A percentile compares a stretch with the other conserved stretches of the same genome.
Evolutionary conservation across 1,139 yeast genomes (phyloP).

Genomic region (Lodderomyces jiufengensis): DNA sequence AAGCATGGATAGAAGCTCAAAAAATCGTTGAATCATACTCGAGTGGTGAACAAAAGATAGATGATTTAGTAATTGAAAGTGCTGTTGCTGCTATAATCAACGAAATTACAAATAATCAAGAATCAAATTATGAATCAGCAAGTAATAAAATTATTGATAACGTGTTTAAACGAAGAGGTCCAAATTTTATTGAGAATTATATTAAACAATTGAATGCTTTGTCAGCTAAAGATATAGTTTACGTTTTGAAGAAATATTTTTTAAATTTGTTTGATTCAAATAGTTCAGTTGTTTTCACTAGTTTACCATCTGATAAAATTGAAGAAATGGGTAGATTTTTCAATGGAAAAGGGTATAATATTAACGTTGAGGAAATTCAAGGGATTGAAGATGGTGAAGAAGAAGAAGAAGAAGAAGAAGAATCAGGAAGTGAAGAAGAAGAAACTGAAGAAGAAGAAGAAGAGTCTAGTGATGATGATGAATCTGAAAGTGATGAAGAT

Average conservation of each 20-base stretch:
- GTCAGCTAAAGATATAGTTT: conserved; percentile 53
- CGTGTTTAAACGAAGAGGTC: conserved; percentile 66
- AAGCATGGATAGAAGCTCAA: conserved; percentile 67
- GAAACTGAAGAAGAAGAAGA: conserved; percentile 3
- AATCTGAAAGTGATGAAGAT: background rate
- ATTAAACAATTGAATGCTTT: conserved; percentile 50
- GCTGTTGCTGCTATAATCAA: conserved; percentile 75
- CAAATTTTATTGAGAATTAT: conserved; percentile 50
- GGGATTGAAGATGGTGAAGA: conserved; percentile 28
- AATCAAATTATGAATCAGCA: conserved; percentile 62
- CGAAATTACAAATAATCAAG: conserved; percentile 62
- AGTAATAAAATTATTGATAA: conserved; percentile 61
- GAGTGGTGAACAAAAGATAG: conserved; percentile 51
- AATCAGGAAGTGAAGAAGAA: conserved; percentile 6
- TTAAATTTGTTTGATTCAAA: conserved; percentile 55
- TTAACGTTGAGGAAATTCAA: conserved; percentile 51
- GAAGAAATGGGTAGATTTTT: conserved; percentile 49
- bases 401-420: conserved; percentile 9
- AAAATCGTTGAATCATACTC: conserved; percentile 63
- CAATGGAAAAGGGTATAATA: conserved; percentile 53
- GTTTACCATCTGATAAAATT: conserved; percentile 68
- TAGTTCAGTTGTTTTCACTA: conserved; percentile 59
- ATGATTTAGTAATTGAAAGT: conserved; percentile 58
- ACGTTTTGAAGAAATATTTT: conserved; percentile 57
- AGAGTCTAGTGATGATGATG: conserved; percentile 6